Percentiles rank a stretch among this genome's conserved stretches.
Evolutionary conservation across 176 grass and related monocot species (phyloP).

Genomic region (Carex kokanica): DNA sequence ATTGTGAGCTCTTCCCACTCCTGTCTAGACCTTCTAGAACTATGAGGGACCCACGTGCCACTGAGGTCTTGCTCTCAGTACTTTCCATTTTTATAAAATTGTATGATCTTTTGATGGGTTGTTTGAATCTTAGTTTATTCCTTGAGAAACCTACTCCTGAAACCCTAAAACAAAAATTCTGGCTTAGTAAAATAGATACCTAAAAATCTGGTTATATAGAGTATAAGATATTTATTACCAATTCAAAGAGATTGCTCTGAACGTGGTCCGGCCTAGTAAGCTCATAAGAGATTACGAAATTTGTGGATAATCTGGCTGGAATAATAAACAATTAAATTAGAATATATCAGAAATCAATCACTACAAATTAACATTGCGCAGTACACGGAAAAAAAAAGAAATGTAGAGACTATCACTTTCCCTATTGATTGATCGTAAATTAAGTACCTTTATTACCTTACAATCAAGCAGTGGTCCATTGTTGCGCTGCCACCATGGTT

Average conservation of each 20-base stretch:
- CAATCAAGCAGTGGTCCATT: not conserved
- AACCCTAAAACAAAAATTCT: not conserved
- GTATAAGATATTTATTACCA: not conserved
- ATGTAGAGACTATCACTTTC: not conserved
- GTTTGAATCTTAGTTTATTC: not conserved
- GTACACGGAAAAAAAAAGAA: not conserved
- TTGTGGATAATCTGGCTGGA: not conserved
- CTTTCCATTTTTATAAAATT: conserved; percentile 40
- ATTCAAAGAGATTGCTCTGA: not conserved
- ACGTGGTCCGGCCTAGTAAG: not conserved
- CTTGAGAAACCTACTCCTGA: not conserved
- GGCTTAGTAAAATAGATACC: not conserved
- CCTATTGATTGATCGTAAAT: no score
- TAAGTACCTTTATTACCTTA: no score
- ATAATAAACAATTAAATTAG: not conserved
- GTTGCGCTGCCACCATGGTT: no score
- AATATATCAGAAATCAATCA: not conserved
- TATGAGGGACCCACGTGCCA: conserved; percentile 58
- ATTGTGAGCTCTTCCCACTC: conserved; percentile 78
- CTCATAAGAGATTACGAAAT: not conserved
- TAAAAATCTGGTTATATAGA: not conserved
- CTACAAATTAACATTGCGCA: not conserved
- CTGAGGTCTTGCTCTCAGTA: not conserved
- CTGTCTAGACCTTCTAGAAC: conserved; percentile 80
- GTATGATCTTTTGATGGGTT: conserved; percentile 22